Base-by-base conservation (phyloP, 2,329 filamentous ascomycete species). In the Cadophora sp. region DNA sequence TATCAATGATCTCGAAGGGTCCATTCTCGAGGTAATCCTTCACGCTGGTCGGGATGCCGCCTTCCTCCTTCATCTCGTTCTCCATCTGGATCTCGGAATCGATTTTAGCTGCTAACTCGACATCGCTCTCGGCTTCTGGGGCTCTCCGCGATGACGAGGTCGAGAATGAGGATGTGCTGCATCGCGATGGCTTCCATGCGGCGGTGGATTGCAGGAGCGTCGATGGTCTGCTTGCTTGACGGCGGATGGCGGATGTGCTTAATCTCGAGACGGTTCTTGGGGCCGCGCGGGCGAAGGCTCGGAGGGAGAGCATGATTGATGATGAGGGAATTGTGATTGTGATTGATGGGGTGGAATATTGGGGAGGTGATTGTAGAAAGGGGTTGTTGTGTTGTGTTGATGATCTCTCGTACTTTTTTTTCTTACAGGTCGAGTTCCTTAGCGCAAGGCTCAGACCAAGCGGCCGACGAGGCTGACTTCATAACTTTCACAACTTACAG, bases 21-120 rank as follows among this genome's bases (percentile, higher is more conserved):
- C 90, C 90, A 82, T 93, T 95, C 77, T 95, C 89, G 58, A 97
- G 82, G 81, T 96, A 97, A 79, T 96, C 92, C 82, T 93, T 90
- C 79, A 97, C 87, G 79, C 90, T 92, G 70, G 89, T 85, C 48
- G 93, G 91, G 72, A 91, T 81, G 71, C 91, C 87, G 76, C 92
- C 88, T 69, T 87, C 84, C 72, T 90, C 85, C 81, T 91, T 73
- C 81, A 94, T 89, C 77, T 94, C 90, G 76, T 89, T 87, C 85
- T 98, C 96, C 77, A 97, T 89, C 79, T 89, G 83, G 72, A 96
- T 84, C 83, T 97, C 94, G 77, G 88, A 90, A 72, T 92, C 88
- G 59, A 99, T 87, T 87, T 98, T 98, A 67, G 89, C 88, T 48
- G 89, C 87, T 63, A 99, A 89, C 81, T 97, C 93, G 72, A 90